Base-by-base conservation (phyloP, 257 asterid genomes). In the Forsythia viridissima region DNA sequence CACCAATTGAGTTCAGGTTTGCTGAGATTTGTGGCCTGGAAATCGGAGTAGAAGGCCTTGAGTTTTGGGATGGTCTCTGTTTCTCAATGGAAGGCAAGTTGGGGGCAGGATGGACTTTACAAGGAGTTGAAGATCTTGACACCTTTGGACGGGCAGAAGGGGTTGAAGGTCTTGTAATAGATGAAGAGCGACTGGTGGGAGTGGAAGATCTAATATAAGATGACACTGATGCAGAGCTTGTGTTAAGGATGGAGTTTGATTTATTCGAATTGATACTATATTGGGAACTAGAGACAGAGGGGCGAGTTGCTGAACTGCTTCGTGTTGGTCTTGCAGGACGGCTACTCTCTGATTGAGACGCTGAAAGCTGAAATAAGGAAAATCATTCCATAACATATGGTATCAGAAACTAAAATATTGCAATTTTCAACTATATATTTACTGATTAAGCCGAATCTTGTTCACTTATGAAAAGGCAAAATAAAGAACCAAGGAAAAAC, bases 31-130 rank as follows among this genome's bases (percentile, higher is more conserved):
- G 98, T 72, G 97, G 83, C 90, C 98, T 88, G 37, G 99, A 91
- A 73, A 87, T 93, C 78, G 99, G 99, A 82, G 99, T 96, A 84
- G 99, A 93, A 76, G 99, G 98, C 80, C 99, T 90, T 30, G 98
- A 92, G 86, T 84, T 89, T 82, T 86, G 96, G 72, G 95, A 86
- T 80, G 90, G 89, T 75, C 96, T 92, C 85, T 89, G 86, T 85
- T 83, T 92, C 82, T 93, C 98, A 12, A 71, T 55, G 8, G 94
- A 87, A 80, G 96, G 67, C 46, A 88, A 43, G 80, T 86, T 84
- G 78, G 75, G 74, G 36, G 86, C 71, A 61, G 98, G 91, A 63
- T 94, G 93, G 71, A 85, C 87, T 84, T 78, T 93, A 69, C 97
- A 88, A 83, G 98, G 98, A 82, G 97, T 96, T 63, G 98, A 86